Evolutionary conservation across 306 rosid genomes (phyloP), one percentile per base, ranked within the genome.

Genomic region (Citrullus colocynthis): DNA sequence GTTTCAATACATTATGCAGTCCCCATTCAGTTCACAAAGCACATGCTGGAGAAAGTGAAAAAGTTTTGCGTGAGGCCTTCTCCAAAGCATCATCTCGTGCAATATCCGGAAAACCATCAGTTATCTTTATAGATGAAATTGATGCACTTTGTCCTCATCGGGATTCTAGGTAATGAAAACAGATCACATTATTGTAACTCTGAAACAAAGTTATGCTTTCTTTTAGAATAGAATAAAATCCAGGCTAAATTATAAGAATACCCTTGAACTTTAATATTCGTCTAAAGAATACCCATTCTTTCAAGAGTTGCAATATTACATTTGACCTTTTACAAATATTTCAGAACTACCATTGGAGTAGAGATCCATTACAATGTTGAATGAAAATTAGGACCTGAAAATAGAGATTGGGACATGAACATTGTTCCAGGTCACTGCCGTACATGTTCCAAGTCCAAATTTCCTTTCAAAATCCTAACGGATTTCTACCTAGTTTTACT

Each of bases 111-210:
- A 90, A 88, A 81, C 84, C 91, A 10, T 85, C 97, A 0, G 92
- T 92, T 80, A 83, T 95, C 76, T 95, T 92, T 79, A 90, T 90
- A 18, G 97, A 95, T 83, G 93, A 92, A 85, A 89, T 95, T 78
- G 99, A 95, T 83, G 92, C 89, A 70, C 88, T 95, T 34, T 95
- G 99, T 81, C 90, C 97, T 77, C 97, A 88, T 52, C 93, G 93
- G 78, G 85, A 89, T 84, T 90, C 92, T 61, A 90, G 87, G 99
- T 91, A 88, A 59, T 83, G 61, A 57, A 70, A 81, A 51, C 17
- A 11, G 69, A 41, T 28, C 41, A 76, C 69, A 60, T 36, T 56
- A 51, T 10, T 62, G 32, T 63, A 42, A 9, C 41, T 59, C 16
- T 34, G 42, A 49, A 72, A 28, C 42, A 49, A 72, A 16, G 60